phyloP scores from a whole-genome alignment of 2,329 filamentous ascomycete species.

The Aspergillus sp. region DNA sequence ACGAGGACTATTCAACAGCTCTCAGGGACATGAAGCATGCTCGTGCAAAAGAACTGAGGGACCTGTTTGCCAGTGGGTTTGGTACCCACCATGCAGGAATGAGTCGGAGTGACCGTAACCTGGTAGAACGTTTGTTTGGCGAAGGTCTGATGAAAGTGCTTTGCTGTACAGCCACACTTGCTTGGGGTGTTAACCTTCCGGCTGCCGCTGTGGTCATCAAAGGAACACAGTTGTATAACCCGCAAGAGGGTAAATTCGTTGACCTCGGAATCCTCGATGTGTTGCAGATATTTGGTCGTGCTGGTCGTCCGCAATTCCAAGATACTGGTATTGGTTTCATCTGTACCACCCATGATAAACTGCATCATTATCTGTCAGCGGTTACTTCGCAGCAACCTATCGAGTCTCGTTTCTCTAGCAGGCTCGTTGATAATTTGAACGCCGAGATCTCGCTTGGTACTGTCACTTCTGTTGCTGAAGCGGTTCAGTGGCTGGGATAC shows the following conservation, averaged over 20 bases:
- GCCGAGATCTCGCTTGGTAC: constrained; percentile 91
- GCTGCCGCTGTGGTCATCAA: constrained; percentile 97
- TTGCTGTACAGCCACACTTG: constrained; percentile 94
- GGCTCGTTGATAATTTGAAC: constrained; percentile 93
- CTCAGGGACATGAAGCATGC: constrained; percentile 78
- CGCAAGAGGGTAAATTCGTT: constrained; percentile 92
- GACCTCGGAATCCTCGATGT: constrained; percentile 95
- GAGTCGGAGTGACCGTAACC: constrained; percentile 84
- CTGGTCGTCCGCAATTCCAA: constrained; percentile 93
- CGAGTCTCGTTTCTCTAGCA: constrained; percentile 90
- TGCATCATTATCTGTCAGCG: constrained; percentile 83
- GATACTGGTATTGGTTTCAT: constrained; percentile 98
- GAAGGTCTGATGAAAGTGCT: constrained; percentile 94
- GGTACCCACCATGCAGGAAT: constrained; percentile 97
- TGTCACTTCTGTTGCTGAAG: constrained; percentile 88
- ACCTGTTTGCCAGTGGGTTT: constrained; percentile 82
- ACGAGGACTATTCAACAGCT: constrained; percentile 74
- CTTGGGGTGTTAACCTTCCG: constrained; percentile 97
- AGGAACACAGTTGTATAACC: constrained; percentile 93
- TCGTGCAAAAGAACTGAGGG: constrained; percentile 77
- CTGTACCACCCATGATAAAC: constrained; percentile 88
- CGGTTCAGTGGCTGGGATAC: constrained; percentile 95
- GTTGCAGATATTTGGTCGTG: constrained; percentile 95
- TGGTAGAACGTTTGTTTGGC: constrained; percentile 88
- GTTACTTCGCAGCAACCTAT: constrained; percentile 96